Evolutionary conservation across 176 grass and related monocot genomes (phyloP).

Genomic region (Bolboschoenus planiculmis): DNA sequence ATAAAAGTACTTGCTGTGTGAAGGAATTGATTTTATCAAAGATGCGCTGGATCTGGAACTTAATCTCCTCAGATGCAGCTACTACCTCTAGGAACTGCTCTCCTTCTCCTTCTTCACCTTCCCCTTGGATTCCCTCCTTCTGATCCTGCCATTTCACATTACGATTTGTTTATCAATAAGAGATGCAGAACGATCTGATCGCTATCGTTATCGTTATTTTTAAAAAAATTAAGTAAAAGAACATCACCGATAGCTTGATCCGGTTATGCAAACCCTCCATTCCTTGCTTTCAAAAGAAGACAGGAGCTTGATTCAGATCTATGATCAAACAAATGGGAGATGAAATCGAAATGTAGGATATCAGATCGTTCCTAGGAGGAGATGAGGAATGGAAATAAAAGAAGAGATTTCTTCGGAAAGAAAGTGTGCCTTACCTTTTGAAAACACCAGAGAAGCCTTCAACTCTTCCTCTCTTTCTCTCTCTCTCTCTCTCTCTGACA

Average conservation of each 20-base stretch:
- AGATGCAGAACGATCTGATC: not conserved
- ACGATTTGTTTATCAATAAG: not conserved
- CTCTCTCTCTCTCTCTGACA: not conserved
- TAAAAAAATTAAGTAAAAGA: not conserved
- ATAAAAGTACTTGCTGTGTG: conserved; percentile 90
- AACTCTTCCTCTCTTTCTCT: not conserved
- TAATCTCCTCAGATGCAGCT: conserved; percentile 43
- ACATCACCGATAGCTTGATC: not conserved
- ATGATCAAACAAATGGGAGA: not conserved
- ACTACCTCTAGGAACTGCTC: not conserved
- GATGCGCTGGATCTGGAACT: conserved; percentile 66
- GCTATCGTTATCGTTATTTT: too few relatives aligned
- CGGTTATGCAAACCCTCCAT: not conserved
- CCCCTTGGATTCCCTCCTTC: conserved; percentile 33
- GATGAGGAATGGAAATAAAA: not conserved
- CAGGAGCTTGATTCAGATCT: not conserved
- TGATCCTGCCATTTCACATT: conserved; percentile 1
- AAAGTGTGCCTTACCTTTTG: not conserved
- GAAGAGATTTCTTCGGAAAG: too few relatives aligned
- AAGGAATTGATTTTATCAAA: conserved; percentile 66
- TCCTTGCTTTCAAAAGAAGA: not conserved
- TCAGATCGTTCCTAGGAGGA: not conserved
- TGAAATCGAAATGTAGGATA: too few relatives aligned
- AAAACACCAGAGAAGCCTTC: not conserved
- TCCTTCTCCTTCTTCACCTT: conserved; percentile 13